Evolutionary conservation across 768 basidiomycete genomes (phyloP).

Genomic region (Termitomyces sp.): DNA sequence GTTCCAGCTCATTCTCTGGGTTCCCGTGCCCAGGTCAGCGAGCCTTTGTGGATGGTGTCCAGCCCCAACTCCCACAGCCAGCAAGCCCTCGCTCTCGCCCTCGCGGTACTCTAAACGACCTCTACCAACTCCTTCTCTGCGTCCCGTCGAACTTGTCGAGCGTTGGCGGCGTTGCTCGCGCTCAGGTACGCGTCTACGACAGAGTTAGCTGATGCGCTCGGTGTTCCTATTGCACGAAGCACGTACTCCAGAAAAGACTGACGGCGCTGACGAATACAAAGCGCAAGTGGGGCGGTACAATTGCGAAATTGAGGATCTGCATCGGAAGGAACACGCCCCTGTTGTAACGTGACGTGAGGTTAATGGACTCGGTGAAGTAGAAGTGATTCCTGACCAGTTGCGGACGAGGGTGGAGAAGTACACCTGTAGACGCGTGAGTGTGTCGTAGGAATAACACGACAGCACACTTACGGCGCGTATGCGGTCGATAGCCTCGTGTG

Average conservation of each 20-base stretch:
- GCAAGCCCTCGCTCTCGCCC: too few species aligned
- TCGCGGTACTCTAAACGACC: too few species aligned
- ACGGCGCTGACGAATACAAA: slow-evolving; percentile 73
- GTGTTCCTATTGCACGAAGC: too few species aligned
- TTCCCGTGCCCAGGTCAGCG: too few species aligned
- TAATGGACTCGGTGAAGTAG: too few species aligned
- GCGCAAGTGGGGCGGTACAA: slow-evolving; percentile 74
- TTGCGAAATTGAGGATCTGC: slow-evolving; percentile 72
- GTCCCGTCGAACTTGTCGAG: slow-evolving; percentile 18
- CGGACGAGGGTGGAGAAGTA: slow-evolving; percentile 71
- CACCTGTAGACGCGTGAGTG: slow-evolving; percentile 30
- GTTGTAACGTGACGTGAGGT: too few species aligned
- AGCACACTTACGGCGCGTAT: slow-evolving; percentile 33
- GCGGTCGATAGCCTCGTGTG: slow-evolving; percentile 41
- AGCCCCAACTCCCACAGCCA: too few species aligned
- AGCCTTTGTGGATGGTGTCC: too few species aligned
- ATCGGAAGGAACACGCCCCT: slow-evolving; percentile 75
- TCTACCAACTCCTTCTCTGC: background rate
- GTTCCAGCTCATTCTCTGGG: too few species aligned
- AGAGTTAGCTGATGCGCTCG: too few species aligned
- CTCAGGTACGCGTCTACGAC: slow-evolving; percentile 57
- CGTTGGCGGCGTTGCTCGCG: slow-evolving; percentile 52
- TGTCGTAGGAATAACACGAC: fast-evolving
- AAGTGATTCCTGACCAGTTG: slow-evolving; percentile 53
- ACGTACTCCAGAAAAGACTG: slow-evolving; percentile 80